These are phyloP conservation scores for Leccinum brunneo-olivaceum DNA, from an alignment of 1,284 basidiomycete genomes.

Conservation along the genomic window DNA sequence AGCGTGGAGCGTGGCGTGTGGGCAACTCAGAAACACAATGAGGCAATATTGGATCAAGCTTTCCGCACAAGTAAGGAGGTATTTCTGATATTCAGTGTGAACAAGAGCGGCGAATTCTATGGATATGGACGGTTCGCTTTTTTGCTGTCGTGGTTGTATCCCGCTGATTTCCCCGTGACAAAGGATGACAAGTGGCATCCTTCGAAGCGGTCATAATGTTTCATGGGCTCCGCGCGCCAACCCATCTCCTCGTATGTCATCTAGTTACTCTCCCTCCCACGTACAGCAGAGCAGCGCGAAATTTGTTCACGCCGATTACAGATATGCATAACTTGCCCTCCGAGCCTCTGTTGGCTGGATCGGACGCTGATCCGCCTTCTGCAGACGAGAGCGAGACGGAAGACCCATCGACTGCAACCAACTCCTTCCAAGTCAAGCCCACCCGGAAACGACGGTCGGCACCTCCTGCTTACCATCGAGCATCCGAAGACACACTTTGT, in stretches of 20 bases:
- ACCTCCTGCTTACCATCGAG: conserved; percentile 44
- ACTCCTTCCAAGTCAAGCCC: not conserved
- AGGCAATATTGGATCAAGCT: conserved; percentile 83
- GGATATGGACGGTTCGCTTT: conserved; percentile 73
- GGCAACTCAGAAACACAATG: conserved; percentile 94
- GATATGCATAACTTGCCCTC: conserved; percentile 33
- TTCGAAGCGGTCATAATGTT: conserved; percentile 43
- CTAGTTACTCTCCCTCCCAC: conserved; percentile 15
- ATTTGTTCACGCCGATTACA: conserved; percentile 1
- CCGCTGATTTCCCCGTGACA: conserved; percentile 1
- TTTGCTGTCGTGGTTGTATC: not conserved
- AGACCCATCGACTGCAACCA: not conserved
- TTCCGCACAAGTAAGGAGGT: conserved; percentile 84
- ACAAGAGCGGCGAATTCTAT: conserved; percentile 87
- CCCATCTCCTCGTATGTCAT: conserved; percentile 30
- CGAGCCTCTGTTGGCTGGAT: conserved; percentile 36
- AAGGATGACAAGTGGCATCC: conserved; percentile 63
- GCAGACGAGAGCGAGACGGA: conserved; percentile 3
- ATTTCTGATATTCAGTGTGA: conserved; percentile 85
- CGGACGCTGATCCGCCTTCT: conserved; percentile 24
- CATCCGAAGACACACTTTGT: conserved; percentile 32
- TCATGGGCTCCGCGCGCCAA: conserved; percentile 52
- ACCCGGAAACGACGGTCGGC: conserved; percentile 35
- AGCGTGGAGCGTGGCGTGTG: conserved; percentile 80
- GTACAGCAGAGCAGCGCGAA: conserved; percentile 14